Evolutionary conservation across 352 stramenopile species (phyloP).

Genomic region (Globisporangium sylvaticum): DNA sequence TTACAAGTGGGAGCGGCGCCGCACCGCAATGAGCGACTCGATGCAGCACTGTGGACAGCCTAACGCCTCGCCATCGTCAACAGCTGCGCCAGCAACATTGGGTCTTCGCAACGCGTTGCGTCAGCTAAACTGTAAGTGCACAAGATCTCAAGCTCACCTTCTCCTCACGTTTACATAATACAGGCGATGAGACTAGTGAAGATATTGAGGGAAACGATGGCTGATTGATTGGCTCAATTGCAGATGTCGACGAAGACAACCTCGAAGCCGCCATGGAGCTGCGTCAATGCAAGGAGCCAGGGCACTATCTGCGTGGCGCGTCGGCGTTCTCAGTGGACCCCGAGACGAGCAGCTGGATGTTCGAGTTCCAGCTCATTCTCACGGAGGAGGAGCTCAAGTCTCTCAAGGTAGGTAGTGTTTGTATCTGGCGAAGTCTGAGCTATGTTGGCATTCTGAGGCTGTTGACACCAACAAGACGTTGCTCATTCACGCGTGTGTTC

Average conservation of each 20-base stretch:
- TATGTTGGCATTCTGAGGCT: not conserved
- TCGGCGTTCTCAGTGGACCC: constrained; percentile 16
- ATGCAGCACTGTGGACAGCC: not conserved
- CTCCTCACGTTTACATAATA: too few relatives aligned
- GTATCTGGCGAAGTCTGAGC: not conserved
- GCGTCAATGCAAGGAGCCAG: constrained; percentile 37
- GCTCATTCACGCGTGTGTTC: not conserved
- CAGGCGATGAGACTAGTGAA: too few relatives aligned
- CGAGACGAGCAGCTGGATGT: constrained; percentile 7
- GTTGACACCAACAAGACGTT: not conserved
- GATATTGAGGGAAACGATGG: not conserved
- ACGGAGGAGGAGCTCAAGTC: constrained; percentile 54
- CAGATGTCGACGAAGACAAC: constrained; percentile 33
- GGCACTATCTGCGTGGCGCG: constrained; percentile 45
- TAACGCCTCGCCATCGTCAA: not conserved
- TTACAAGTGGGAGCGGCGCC: constrained; percentile 54
- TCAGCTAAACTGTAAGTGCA: not conserved
- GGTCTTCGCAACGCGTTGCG: constrained; percentile 1
- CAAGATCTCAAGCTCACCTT: not conserved
- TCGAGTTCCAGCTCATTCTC: constrained; percentile 61
- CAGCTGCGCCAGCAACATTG: not conserved
- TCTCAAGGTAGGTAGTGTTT: constrained; percentile 34
- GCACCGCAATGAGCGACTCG: not conserved
- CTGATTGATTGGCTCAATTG: not conserved
- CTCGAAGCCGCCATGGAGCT: constrained; percentile 47